Base-by-base conservation (phyloP, 345 rosid genomes). In the Hibiscus tridactylites region DNA sequence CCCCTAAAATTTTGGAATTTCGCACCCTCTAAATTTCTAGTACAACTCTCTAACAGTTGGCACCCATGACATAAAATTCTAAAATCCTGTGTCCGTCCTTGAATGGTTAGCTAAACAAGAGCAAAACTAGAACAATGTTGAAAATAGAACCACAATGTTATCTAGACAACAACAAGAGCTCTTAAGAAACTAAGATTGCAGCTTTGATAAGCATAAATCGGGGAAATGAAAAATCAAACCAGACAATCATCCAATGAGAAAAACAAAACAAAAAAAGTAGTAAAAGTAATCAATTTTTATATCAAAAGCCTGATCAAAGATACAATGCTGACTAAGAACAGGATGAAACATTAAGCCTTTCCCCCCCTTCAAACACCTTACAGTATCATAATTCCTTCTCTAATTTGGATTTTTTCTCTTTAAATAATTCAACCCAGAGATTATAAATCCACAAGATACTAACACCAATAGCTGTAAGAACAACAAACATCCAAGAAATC, bases 401-500 rank as follows among this genome's bases (percentile, higher is more conserved):
- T 64, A 70, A 74, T 77, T 77, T 81, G 15, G 44, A 75, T 9
- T 77, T 79, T 76, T 79, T 81, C 76, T 85, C 91, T 75, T 86
- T 85, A 74, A 76, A 80, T 73, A 83, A 85, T 58, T 90, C 85
- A 26, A 83, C 74, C 97, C 99, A 95, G 73, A 91, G 83, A 71
- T 89, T 92, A 37, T 80, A 74, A 74, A 95, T 78, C 97, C 99
- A 92, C 76, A 89, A 71, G 46, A 92, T 87, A 78, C 99, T 92
- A 73, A 90, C 88, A 71, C 74, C 74, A 56, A 90, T 89, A 0
- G 99, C 95, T 19, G 72, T 72, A n/a, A 81, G 80, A 56, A 91
- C 90, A 19, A 95, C 97, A 12, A 77, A 17, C 12, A 88, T 74
- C 99, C 99, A 92, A 70, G 99, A 95, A 72, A 89, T 76, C 97